Base-by-base conservation (phyloP, 1,284 basidiomycete genomes). In the Cryptococcus depauperatus region DNA sequence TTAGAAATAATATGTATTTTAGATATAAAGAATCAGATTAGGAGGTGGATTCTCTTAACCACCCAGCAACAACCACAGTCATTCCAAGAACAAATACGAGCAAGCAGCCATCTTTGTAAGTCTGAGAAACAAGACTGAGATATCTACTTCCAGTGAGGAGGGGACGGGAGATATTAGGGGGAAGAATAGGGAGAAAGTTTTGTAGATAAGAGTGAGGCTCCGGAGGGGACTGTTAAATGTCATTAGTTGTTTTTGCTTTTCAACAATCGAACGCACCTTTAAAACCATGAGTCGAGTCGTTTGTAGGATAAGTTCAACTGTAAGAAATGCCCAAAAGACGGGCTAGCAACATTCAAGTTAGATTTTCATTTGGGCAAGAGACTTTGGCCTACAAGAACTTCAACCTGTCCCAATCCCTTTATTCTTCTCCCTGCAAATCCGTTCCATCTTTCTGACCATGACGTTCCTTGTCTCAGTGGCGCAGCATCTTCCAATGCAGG, bases 291-390 rank as follows among this genome's bases (percentile, higher is more conserved):
- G 57, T 39, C 68, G 59, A 0, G 66, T 68, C 1, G 66, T 67
- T 49, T 70, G 64, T 0, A 72, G 60, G 22, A 72, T 58, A 9
- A 66, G 55, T 37, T 69, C 63, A 14, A 72, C 47, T 0, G 69
- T 70, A 0, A 58, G 47, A 43, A 70, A 72, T 1, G 69, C 68
- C 64, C 66, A 71, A 53, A 72, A 72, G 11, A 71, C 48, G n/a
- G 70, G 69, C 70, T 72, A 44, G 13, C n/a, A n/a, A 22, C 26
- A 39, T 22, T 30, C 8, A 16, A 37, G 52, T 18, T 54, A 47
- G 38, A 25, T 22, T 10, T 27, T 13, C 25, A 27, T 19, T 9
- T n/a, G 4, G 21, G 9, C 38, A 9, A 16, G 14, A 29, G 28
- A 8, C n/a, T n/a, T n/a, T 8, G 11, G 55, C 58, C 46, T 23